Evolutionary conservation across 495 filamentous ascomycete species (phyloP).

Genomic region (Penicillium odoratum): DNA sequence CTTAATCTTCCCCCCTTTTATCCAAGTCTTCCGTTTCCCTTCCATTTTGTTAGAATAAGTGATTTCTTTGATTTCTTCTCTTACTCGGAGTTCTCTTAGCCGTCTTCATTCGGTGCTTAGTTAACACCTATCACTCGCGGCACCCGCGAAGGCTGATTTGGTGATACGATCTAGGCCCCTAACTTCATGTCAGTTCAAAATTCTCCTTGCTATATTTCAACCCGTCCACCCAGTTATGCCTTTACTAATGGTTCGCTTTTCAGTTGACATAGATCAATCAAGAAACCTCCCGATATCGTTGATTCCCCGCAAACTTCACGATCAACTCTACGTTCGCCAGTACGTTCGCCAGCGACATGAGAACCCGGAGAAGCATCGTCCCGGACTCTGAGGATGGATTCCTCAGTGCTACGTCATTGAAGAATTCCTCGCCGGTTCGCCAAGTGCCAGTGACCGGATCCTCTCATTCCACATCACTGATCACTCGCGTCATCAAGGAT

Average conservation of each 20-base stretch:
- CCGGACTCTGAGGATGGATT: conserved; percentile 27
- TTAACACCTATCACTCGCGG: background rate
- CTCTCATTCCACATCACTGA: conserved; percentile 18
- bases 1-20: conserved; percentile 1
- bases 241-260: background rate
- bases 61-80: background rate
- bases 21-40: background rate
- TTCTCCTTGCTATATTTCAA: background rate
- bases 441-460: conserved; percentile 25
- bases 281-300: background rate
- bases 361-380: conserved; percentile 16
- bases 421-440: conserved; percentile 20
- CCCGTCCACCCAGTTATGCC: background rate
- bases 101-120: background rate
- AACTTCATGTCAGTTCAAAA: background rate
- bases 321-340: no score
- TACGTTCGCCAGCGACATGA: conserved; percentile 9
- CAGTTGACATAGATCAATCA: background rate
- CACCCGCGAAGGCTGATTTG: no score
- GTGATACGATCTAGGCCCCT: background rate
- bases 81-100: background rate
- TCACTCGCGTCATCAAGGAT: conserved; percentile 22
- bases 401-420: conserved; percentile 20
- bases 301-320: background rate
- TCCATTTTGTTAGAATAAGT: background rate